phyloP scores from a whole-genome alignment of 768 basidiomycete genomes.

The Melanogaster broomeanus region DNA sequence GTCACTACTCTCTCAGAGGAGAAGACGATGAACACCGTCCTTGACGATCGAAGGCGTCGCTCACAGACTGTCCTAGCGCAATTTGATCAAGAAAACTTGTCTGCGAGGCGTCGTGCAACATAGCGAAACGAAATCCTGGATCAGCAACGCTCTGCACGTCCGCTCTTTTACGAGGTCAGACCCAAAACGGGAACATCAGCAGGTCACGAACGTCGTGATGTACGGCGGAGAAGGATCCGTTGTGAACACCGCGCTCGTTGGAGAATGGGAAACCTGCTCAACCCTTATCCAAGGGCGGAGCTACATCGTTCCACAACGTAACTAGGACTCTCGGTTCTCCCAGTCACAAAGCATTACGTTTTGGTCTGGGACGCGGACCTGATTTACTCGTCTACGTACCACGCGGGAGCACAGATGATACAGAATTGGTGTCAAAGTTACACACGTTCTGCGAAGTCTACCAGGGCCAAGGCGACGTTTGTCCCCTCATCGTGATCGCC shows the following conservation, averaged over 20 bases:
- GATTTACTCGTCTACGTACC: neutral
- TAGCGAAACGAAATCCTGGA: neutral
- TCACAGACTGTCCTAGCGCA: neutral
- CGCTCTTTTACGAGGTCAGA: neutral
- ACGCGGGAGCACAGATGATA: neutral
- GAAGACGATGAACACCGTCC: neutral
- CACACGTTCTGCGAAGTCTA: neutral
- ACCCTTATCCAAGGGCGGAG: neutral
- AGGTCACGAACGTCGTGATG: neutral
- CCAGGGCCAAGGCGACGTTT: neutral
- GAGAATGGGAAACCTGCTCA: neutral
- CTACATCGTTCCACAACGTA: neutral
- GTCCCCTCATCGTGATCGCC: neutral
- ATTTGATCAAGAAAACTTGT: neutral
- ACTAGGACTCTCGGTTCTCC: neutral
- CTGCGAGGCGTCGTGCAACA: neutral
- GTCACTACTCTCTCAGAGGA: slow-evolving; percentile 33
- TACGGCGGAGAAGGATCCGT: neutral
- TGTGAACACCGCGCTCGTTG: neutral
- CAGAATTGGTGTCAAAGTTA: neutral
- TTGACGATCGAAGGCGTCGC: neutral
- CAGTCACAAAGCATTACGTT: too few species aligned
- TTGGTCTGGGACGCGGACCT: neutral
- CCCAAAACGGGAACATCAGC: neutral
- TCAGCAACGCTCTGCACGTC: neutral